Evolutionary conservation across 2,329 filamentous ascomycete genomes (phyloP), one percentile per base, ranked within the genome.

Genomic region (Scolecobasidium constrictum): DNA sequence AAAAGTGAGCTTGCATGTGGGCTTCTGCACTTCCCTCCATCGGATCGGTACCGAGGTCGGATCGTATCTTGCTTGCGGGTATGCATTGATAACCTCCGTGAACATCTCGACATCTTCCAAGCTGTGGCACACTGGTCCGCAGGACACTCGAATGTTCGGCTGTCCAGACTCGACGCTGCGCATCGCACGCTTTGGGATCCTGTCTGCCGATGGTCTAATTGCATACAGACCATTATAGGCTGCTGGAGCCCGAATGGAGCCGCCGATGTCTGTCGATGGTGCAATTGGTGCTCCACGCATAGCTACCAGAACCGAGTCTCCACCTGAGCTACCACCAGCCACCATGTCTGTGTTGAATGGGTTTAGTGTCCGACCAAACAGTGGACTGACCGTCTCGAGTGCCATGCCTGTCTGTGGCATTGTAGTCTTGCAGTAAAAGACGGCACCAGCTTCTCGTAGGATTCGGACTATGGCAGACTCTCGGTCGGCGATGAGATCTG

Each of bases 391-490:
- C 3, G 68, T 72, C 50, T 74, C 71, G 7, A 73, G 53, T 48
- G 72, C 68, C 70, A 75, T 73, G 38, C 73, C 50, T 9, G 64
- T 68, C 52, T 75, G 72, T 4, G 72, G 73, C 45, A 73, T 55
- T 3, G 70, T 74, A 0, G 70, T 75, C 17, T 71, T 59, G 23
- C 61, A 70, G 50, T 71, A 67, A 49, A 75, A 68, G 2, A 77
- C 62, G 2, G 65, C 65, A 2, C 72, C 73, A 3, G 69, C 69
- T 2, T 62, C 54, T 53, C 57, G 60, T 13, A 71, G 50, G 46
- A 67, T 59, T 46, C 70, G 56, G 9, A 75, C 39, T 16, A 76
- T 66, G 41, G 65, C 56, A 3, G 67, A 64, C 49, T 75, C 67
- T 34, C 70, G 60, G n/a, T 61, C 52, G 1, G 61, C 59, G 4